Conservation (phyloP, 2,329 filamentous ascomycete species). For the Acrocalymma vagum region DNA sequence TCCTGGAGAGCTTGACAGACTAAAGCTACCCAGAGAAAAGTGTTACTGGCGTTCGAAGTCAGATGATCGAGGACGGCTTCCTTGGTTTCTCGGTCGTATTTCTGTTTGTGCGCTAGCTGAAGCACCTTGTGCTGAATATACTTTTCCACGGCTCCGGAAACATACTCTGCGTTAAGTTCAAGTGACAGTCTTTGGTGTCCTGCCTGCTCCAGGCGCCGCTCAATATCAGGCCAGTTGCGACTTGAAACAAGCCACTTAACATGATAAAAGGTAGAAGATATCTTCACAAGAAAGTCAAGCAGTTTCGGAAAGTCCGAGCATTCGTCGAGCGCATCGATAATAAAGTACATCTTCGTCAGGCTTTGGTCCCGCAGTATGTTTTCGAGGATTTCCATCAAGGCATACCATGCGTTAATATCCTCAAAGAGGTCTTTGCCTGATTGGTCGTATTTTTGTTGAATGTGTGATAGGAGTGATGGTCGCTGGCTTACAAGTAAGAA, state of each 20-base stretch:
- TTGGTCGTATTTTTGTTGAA: constrained; percentile 39
- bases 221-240: constrained; percentile 52
- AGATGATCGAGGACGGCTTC: constrained; percentile 25
- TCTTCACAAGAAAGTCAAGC: not conserved
- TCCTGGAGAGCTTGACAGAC: constrained; percentile 39
- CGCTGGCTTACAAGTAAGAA: constrained; percentile 49
- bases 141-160: constrained; percentile 42
- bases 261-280: constrained; percentile 15
- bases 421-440: constrained; percentile 23
- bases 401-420: constrained; percentile 40
- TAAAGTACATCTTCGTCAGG: constrained; percentile 39
- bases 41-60: constrained; percentile 43
- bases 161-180: constrained; percentile 43
- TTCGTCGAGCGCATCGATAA: constrained; percentile 61
- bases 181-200: constrained; percentile 31
- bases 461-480: constrained; percentile 43
- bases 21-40: constrained; percentile 35
- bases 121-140: constrained; percentile 50
- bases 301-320: constrained; percentile 31
- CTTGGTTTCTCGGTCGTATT: constrained; percentile 21
- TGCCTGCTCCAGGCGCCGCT: constrained; percentile 31
- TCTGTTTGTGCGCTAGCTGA: constrained; percentile 32
- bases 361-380: constrained; percentile 49
- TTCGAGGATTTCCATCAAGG: constrained; percentile 47
- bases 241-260: constrained; percentile 42